phyloP scores from a whole-genome alignment of 2,329 filamentous ascomycete species.

The Colletotrichum melonis region DNA sequence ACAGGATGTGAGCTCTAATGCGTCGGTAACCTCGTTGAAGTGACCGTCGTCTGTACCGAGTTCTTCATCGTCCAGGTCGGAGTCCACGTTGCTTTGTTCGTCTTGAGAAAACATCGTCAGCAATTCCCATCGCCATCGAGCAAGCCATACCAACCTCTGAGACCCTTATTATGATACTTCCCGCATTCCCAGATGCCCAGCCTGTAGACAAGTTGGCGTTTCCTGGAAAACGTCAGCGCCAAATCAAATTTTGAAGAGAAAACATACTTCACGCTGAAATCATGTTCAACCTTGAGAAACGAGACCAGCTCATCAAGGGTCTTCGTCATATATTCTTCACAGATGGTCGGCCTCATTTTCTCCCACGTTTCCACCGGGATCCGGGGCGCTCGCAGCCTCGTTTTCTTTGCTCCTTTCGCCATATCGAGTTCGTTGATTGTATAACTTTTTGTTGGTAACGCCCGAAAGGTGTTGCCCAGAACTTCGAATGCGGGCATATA shows the following conservation, averaged over 20 bases:
- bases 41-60: too few species aligned
- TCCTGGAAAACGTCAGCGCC: slow-evolving; percentile 35
- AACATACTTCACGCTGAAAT: neutral
- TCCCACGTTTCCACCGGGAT: neutral
- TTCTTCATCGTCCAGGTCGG: too few species aligned
- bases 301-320: neutral
- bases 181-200: slow-evolving; percentile 41
- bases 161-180: slow-evolving; percentile 41
- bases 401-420: neutral
- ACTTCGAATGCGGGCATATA: too few species aligned
- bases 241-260: neutral
- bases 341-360: neutral
- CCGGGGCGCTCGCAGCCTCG: neutral
- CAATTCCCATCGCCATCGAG: neutral
- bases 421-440: neutral
- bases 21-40: neutral
- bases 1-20: neutral
- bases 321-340: neutral
- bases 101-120: neutral
- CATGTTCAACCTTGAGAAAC: neutral
- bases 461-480: neutral
- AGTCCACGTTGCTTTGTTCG: too few species aligned
- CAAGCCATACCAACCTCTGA: neutral
- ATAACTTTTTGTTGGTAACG: neutral
- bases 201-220: slow-evolving; percentile 45